Evolutionary conservation across 306 rosid genomes (phyloP), one percentile per base, ranked within the genome.

Genomic region (Begonia loranthoides): DNA sequence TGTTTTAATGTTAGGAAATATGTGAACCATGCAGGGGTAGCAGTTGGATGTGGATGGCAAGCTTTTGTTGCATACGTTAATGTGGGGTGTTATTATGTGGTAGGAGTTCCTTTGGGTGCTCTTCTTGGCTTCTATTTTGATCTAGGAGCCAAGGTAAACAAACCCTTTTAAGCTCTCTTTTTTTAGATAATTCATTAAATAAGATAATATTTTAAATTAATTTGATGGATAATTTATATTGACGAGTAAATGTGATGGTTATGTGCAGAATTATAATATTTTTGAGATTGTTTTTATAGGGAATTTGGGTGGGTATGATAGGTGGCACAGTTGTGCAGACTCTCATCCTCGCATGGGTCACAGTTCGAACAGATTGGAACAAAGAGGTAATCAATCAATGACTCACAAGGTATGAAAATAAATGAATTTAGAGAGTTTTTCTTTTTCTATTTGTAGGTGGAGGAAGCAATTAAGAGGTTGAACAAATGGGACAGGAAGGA

Each of bases 31-130:
- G 73, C 50, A 87, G 95, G 96, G 5, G 94, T 87, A 58, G 96
- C 96, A 58, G 87, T 87, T 63, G 96, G 96, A 7, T 83, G 96
- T 53, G 94, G 94, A 66, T 87, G 96, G 94, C 96, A 87, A 69
- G 17, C 81, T n/a, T 76, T 83, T 13, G 94, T 83, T 1, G 96
- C 96, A 0, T 87, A 76, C 43, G 77, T 87, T 8, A 87, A 87
- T 41, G 74, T 87, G 6, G 85, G 83, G 2, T 74, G 93, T 52
- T 84, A 81, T 36, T 81, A 79, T 56, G 57, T 67, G 12, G 57
- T 80, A 66, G 95, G 95, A 24, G 50, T 85, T 33, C 92, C 95
- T 2, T 1, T 85, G 58, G 95, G 95, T 10, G 1, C 60, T 0
- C 46, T 76, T 61, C 65, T 85, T 1, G 95, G 95, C 17, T 85